These are phyloP conservation scores for Arachis hypogaea DNA, from an alignment of 306 rosid genomes.

Conservation along the genomic window DNA sequence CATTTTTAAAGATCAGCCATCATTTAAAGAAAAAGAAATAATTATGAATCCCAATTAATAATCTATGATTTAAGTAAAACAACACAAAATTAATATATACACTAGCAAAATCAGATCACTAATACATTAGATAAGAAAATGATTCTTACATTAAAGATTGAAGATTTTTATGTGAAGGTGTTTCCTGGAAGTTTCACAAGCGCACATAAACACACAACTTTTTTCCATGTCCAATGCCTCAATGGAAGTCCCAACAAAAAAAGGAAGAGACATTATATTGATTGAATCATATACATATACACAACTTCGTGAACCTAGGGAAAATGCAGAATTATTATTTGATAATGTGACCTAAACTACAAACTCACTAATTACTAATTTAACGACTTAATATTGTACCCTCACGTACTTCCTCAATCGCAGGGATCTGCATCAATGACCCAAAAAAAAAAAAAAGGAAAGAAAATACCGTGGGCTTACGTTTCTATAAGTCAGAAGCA, in stretches of 20 bases:
- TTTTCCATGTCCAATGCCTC: neutral
- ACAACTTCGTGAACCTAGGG: conserved; percentile 14
- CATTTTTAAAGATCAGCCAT: too few species aligned
- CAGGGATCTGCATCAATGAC: neutral
- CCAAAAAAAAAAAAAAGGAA: neutral
- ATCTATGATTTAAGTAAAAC: too few species aligned
- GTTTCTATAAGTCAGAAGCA: too few species aligned
- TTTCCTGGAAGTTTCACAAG: neutral
- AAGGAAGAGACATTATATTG: conserved; percentile 5
- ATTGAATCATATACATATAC: conserved; percentile 19
- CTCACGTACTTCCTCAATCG: neutral
- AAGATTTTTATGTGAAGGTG: too few species aligned
- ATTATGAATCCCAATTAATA: too few species aligned
- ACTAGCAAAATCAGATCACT: too few species aligned
- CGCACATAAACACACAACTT: neutral
- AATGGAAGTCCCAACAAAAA: neutral
- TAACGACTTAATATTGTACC: conserved; percentile 29
- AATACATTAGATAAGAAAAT: too few species aligned
- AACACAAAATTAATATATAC: too few species aligned
- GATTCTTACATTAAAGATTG: too few species aligned
- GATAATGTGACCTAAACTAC: conserved; percentile 28
- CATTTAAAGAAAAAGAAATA: too few species aligned
- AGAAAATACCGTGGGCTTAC: too few species aligned
- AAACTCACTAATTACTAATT: conserved; percentile 25
- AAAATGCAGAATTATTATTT: conserved; percentile 31